These are phyloP conservation scores for Fusarium sp. DNA, from an alignment of 2,329 filamentous ascomycete genomes.

Conservation along the genomic window DNA sequence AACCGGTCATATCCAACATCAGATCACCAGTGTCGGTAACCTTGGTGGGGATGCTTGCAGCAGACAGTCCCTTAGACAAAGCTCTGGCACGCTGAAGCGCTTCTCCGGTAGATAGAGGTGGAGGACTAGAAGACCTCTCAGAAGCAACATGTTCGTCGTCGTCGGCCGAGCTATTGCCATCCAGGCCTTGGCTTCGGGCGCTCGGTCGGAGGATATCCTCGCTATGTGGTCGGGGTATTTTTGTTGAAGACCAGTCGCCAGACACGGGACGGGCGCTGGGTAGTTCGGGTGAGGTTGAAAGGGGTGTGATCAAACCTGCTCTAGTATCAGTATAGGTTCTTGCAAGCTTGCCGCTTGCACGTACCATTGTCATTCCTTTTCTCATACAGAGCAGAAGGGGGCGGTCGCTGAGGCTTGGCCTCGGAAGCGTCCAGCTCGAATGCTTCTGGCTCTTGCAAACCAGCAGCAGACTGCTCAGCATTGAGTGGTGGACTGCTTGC, in stretches of 20 bases:
- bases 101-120: conserved; percentile 75
- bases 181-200: conserved; percentile 54
- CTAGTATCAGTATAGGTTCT: conserved; percentile 6
- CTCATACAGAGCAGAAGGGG: conserved; percentile 55
- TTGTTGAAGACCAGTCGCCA: conserved; percentile 62
- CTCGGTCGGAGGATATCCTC: conserved; percentile 65
- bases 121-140: conserved; percentile 79
- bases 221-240: conserved; percentile 60
- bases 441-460: conserved; percentile 74
- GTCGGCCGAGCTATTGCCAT: conserved; percentile 52
- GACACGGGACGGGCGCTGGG: conserved; percentile 58
- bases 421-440: conserved; percentile 70
- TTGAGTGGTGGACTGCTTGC: conserved; percentile 81
- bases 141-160: conserved; percentile 55
- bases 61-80: conserved; percentile 86
- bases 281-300: conserved; percentile 65
- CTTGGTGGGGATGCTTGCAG: conserved; percentile 90
- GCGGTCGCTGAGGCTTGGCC: conserved; percentile 56
- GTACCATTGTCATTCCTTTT: conserved; percentile 48
- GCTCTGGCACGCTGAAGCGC: conserved; percentile 85
- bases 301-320: conserved; percentile 61
- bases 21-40: conserved; percentile 94
- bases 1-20: conserved; percentile 98
- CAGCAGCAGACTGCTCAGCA: conserved; percentile 48
- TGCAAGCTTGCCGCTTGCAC: background rate